These are phyloP conservation scores for Magnaporthales sp. DNA, from an alignment of 2,329 filamentous ascomycete genomes.

Conservation along the genomic window DNA sequence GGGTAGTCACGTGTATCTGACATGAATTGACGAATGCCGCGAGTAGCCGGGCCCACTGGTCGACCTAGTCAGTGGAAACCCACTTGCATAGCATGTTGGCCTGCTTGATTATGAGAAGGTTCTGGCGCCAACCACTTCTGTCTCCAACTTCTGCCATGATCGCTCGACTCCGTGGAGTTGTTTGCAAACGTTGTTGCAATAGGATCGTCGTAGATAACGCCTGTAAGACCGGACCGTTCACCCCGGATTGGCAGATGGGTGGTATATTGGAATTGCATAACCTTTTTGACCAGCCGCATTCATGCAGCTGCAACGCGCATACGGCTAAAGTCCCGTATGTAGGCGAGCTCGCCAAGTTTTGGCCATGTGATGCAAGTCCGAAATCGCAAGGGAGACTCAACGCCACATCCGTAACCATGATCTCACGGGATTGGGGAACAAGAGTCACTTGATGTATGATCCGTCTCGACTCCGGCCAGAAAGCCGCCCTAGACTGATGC, in stretches of 20 bases:
- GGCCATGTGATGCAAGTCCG: not conserved
- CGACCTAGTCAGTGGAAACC: not conserved
- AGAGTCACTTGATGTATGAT: not conserved
- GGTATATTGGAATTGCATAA: not conserved
- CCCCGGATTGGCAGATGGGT: not conserved
- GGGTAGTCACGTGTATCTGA: slow-evolving; percentile 1
- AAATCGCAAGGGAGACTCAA: not conserved
- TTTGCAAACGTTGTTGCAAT: not conserved
- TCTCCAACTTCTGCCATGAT: not conserved
- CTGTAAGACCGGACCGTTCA: not conserved
- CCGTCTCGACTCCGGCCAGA: not conserved
- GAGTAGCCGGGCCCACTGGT: not conserved
- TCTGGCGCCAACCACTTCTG: not conserved
- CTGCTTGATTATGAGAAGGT: not conserved
- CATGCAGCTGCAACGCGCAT: not conserved
- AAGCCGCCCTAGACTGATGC: not conserved
- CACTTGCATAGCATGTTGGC: not conserved
- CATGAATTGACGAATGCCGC: not conserved
- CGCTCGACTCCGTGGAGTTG: not conserved
- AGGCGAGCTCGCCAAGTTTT: not conserved
- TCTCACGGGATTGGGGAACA: not conserved
- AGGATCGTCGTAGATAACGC: not conserved
- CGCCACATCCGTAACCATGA: not conserved
- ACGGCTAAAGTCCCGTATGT: not conserved
- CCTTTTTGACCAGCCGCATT: not conserved